phyloP scores from a whole-genome alignment of 1,139 yeast species.

The Debaryomyces subglobosus region DNA sequence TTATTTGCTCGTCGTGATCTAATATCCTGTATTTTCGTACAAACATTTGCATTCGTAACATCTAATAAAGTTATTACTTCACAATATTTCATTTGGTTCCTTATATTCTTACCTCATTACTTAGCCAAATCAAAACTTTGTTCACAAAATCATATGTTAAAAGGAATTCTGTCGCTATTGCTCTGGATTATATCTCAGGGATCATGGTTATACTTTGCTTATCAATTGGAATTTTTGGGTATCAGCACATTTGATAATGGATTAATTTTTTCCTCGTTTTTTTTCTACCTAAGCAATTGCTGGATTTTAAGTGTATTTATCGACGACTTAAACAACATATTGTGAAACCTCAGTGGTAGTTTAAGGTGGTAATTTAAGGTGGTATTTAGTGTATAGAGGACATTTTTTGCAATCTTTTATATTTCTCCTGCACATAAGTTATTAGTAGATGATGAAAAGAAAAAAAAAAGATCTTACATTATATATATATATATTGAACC shows the following conservation, averaged over 20 bases:
- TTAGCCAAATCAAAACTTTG: conserved; percentile 48
- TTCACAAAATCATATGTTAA: conserved; percentile 15
- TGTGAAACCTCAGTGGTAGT: neutral
- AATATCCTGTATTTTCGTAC: conserved; percentile 74
- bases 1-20: conserved; percentile 55
- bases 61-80: conserved; percentile 95
- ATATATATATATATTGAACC: neutral
- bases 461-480: neutral
- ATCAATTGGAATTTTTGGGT: conserved; percentile 80
- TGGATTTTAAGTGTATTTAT: conserved; percentile 64
- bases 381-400: neutral
- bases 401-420: conserved; percentile 3
- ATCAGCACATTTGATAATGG: conserved; percentile 63
- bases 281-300: conserved; percentile 71
- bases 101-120: conserved; percentile 79
- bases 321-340: conserved; percentile 30
- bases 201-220: conserved; percentile 79
- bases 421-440: conserved; percentile 5
- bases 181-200: conserved; percentile 78
- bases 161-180: conserved; percentile 42
- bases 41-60: conserved; percentile 87
- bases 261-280: conserved; percentile 59
- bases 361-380: neutral
- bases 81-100: conserved; percentile 90
- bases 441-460: conserved; percentile 1